These are phyloP conservation scores for Backusella tarrabulga DNA, from an alignment of 192 early-diverging fungal species.

Conservation along the genomic window DNA sequence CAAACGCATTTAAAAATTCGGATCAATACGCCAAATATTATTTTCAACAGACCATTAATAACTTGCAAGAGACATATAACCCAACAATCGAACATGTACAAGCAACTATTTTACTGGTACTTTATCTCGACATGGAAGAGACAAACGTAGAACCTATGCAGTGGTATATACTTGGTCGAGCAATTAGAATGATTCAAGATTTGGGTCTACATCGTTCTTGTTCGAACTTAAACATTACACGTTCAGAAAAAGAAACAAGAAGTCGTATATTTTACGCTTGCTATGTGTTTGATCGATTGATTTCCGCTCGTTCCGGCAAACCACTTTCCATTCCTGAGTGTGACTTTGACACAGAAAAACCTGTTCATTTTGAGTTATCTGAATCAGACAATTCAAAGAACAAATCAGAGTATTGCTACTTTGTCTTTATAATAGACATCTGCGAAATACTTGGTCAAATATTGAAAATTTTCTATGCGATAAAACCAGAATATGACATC, in stretches of 20 bases:
- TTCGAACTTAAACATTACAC: constrained; percentile 44
- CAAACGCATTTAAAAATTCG: not conserved
- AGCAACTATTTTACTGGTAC: constrained; percentile 16
- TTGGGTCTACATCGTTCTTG: constrained; percentile 54
- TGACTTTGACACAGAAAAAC: constrained; percentile 32
- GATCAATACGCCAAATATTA: constrained; percentile 5
- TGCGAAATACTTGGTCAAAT: constrained; percentile 48
- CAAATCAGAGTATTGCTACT: constrained; percentile 26
- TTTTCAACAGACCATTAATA: constrained; percentile 17
- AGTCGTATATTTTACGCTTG: constrained; percentile 25
- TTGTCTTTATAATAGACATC: constrained; percentile 48
- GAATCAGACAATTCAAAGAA: constrained; percentile 12
- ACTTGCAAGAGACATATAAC: not conserved
- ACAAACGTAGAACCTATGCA: constrained; percentile 25
- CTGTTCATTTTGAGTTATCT: constrained; percentile 26
- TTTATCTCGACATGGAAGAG: constrained; percentile 30
- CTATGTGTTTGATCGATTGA: constrained; percentile 33
- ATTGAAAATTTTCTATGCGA: constrained; percentile 45
- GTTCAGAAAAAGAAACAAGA: constrained; percentile 46
- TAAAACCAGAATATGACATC: constrained; percentile 38
- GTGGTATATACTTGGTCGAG: constrained; percentile 39
- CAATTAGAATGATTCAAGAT: constrained; percentile 54
- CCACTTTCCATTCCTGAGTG: constrained; percentile 45
- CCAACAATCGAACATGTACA: constrained; percentile 20
- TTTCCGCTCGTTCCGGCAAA: constrained; percentile 45